Base-by-base conservation (phyloP, 2,329 filamentous ascomycete species). In the Cladobotryum mycophilum region DNA sequence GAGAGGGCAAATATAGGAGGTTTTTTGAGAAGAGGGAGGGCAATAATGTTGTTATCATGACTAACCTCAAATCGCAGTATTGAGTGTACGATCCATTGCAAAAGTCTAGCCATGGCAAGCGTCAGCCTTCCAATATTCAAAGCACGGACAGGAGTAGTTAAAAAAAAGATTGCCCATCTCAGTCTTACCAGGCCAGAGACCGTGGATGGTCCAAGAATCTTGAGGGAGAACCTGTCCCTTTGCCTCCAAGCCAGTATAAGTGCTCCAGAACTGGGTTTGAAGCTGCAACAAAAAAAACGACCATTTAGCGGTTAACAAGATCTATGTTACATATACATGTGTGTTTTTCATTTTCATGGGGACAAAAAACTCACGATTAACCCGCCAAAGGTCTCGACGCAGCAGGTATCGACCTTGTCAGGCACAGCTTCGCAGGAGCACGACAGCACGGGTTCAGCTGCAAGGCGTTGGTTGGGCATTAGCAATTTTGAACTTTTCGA, bases 231-330 rank as follows among this genome's bases (percentile, higher is more conserved):
- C 60, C 60, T 86, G 82, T 9, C 79, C 79, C 50, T 76, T 48
- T 12, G 64, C 61, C 61, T 85, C 82, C 33, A 74, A 70, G 3
- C 81, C 82, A 0, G 83, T 85, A 61, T 82, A 81, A 0, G 79
- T 81, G 57, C 75, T 70, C 83, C 83, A 86, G 64, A 81, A 83
- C 56, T 85, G 82, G 0, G 82, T 86, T 50, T 70, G 70, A 3
- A 86, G 69, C 58, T 72, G 35, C 38, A 30, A 42, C 6, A 14
- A 33, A 18, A 13, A 20, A 2, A 5, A 20, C 13, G 13, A 12
- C 20, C 6, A 6, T 17, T 49, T 25, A 41, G 36, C 18, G 42
- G n/a, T 13, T 6, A 36, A 20, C n/a, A n/a, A n/a, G n/a, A n/a
- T n/a, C n/a, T n/a, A n/a, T n/a, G n/a, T n/a, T n/a, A n/a, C n/a